Evolutionary conservation across 345 rosid species (phyloP), one percentile per base, ranked within the genome.

Genomic region (Aquilaria malaccensis): DNA sequence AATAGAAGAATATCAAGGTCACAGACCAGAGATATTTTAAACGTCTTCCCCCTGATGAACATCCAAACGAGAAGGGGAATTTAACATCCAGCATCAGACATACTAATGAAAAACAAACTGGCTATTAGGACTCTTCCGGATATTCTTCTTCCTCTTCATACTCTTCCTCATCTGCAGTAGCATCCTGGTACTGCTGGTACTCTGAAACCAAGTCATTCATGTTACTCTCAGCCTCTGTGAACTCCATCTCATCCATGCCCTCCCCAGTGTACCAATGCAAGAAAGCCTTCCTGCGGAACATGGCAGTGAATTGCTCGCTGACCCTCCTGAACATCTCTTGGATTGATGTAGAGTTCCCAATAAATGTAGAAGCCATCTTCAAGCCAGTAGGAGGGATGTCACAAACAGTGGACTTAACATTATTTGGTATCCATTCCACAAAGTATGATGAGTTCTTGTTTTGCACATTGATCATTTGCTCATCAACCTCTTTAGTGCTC

Each of bases 261-360:
- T 86, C 92, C 9, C 86, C 92, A 4, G 92, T 86, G 75, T 86
- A 86, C 92, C 92, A 86, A 63, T 86, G 89, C 83, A 86, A 81
- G 85, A 86, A 86, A 74, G 88, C 92, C 80, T 87, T 87, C 79
- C 95, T 84, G 60, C 95, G 80, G 71, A 87, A 87, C 95, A 87
- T 87, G 50, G 90, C 95, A n/a, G 90, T 87, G 73, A 87, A 87
- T 64, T 87, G 95, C 56, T 84, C 95, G 14, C 95, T 87, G 12
- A 87, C 90, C 67, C 95, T 73, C 74, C 95, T 77, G 58, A 87
- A 87, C 95, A 87, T 87, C 77, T 87, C 94, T 29, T 87, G 90
- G 61, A 87, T 87, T 7, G 94, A 84, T 32, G 94, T 87, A 1
- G 94, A 87, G 64, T 84, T 87, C 56, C 95, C 95, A 1, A 87